Percentiles rank a stretch among this genome's conserved stretches.
phyloP scores from a whole-genome alignment of 352 stramenopile genomes.

The Phytophthora podocarpi region DNA sequence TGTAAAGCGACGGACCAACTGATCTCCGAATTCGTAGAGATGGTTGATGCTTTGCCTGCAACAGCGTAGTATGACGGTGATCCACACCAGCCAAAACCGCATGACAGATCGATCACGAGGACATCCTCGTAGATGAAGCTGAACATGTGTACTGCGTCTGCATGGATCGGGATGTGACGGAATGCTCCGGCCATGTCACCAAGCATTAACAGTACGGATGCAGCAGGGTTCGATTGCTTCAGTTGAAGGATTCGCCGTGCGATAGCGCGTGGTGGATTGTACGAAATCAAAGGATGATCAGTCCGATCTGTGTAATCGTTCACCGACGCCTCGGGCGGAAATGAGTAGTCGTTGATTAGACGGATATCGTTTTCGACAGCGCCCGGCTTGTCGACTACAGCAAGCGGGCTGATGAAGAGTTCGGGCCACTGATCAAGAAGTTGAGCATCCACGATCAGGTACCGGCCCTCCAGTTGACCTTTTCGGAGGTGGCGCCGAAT shows the following conservation, averaged over 20 bases:
- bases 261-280: slow-evolving; percentile 22
- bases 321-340: slow-evolving; percentile 8
- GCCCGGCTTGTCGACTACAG: slow-evolving; percentile 4
- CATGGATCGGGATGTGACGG: slow-evolving; percentile 31
- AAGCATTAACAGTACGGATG: slow-evolving; percentile 18
- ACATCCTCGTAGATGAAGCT: slow-evolving; percentile 14
- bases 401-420: slow-evolving; percentile 12
- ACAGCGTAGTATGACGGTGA: slow-evolving; percentile 33
- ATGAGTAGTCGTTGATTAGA: slow-evolving; percentile 27
- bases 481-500: slow-evolving; percentile 4
- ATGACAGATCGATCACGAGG: slow-evolving; percentile 29
- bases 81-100: slow-evolving; percentile 21
- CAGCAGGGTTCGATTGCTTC: not conserved
- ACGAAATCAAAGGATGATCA: slow-evolving; percentile 17
- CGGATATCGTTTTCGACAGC: not conserved
- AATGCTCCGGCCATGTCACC: slow-evolving; percentile 38
- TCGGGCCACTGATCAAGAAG: slow-evolving; percentile 11
- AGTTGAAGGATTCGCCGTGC: slow-evolving; percentile 17
- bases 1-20: not conserved
- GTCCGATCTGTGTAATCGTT: slow-evolving; percentile 31
- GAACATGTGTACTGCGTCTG: slow-evolving; percentile 33
- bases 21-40: slow-evolving; percentile 9
- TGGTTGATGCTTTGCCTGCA: slow-evolving; percentile 21
- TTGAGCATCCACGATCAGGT: slow-evolving; percentile 3
- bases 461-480: slow-evolving; percentile 14